Conservation (phyloP, 768 basidiomycete species). For the Exidia glandulosa region DNA sequence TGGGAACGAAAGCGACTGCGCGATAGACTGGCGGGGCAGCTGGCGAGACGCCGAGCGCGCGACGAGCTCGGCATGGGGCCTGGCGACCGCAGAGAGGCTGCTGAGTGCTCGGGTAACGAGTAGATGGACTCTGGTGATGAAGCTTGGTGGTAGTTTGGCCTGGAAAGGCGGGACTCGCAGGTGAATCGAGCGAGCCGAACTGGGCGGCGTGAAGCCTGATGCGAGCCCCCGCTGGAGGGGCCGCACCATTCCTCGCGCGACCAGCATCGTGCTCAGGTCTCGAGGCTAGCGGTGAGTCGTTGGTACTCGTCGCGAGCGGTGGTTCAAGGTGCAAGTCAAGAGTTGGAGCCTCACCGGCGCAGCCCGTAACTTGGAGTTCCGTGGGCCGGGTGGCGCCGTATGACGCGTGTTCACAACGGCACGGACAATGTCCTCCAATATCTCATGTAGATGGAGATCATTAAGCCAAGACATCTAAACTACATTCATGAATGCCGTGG, state of each 20-base stretch:
- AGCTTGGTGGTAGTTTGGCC: neutral
- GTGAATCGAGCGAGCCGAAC: neutral
- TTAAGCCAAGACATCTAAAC: too few relatives aligned
- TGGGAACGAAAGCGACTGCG: conserved; percentile 2
- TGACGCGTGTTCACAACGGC: too few relatives aligned
- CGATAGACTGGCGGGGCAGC: neutral
- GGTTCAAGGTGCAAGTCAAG: too few relatives aligned
- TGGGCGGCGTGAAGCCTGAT: neutral
- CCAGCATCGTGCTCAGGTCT: neutral
- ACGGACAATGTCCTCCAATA: too few relatives aligned
- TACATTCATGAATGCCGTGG: too few relatives aligned
- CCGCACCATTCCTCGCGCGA: neutral
- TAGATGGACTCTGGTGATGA: neutral
- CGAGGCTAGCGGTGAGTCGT: neutral
- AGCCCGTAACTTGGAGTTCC: too few relatives aligned
- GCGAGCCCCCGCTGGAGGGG: neutral
- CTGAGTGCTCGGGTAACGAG: neutral
- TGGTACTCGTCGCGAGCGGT: neutral
- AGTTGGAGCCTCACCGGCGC: too few relatives aligned
- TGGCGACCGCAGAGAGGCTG: neutral
- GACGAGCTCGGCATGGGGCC: neutral
- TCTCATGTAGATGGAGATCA: too few relatives aligned
- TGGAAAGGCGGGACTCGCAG: neutral
- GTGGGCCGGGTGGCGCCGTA: too few relatives aligned
- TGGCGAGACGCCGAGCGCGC: neutral